These are phyloP conservation scores for Cyclotella baltica DNA, from an alignment of 108 stramenopile species.

Conservation along the genomic window DNA sequence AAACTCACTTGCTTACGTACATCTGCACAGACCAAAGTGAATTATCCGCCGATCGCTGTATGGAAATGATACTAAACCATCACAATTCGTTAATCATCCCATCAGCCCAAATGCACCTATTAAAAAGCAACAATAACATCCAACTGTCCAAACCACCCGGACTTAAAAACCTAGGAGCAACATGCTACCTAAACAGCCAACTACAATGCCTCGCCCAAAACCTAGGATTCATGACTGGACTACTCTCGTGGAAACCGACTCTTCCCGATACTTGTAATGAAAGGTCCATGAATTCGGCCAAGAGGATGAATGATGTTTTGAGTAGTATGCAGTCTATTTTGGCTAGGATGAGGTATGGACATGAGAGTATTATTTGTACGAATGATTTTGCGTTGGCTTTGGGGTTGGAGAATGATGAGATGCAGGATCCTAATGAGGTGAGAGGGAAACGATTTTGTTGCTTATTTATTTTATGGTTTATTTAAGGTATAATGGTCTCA, in stretches of 20 bases:
- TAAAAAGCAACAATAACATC: slow-evolving; percentile 17
- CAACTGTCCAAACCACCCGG: slow-evolving; percentile 71
- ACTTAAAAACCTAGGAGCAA: slow-evolving; percentile 86
- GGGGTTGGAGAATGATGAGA: slow-evolving; percentile 78
- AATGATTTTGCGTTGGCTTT: slow-evolving; percentile 75
- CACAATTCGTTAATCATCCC: slow-evolving; percentile 7
- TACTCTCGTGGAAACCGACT: slow-evolving; percentile 72
- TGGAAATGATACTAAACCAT: slow-evolving; percentile 2
- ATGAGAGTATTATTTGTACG: slow-evolving; percentile 61
- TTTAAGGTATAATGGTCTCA: no score
- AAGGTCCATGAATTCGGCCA: background rate
- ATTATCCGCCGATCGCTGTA: background rate
- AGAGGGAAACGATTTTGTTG: slow-evolving; percentile 1
- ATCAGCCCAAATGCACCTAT: background rate
- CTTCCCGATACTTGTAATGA: background rate
- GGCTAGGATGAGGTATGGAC: slow-evolving; percentile 71
- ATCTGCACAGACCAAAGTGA: background rate
- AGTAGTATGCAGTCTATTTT: slow-evolving; percentile 69
- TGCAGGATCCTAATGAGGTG: slow-evolving; percentile 92
- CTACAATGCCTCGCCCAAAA: slow-evolving; percentile 90
- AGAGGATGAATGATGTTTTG: slow-evolving; percentile 69
- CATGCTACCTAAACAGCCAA: slow-evolving; percentile 91
- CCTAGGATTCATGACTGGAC: slow-evolving; percentile 71
- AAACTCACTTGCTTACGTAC: background rate
- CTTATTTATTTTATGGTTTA: background rate